Conservation (phyloP, 257 asterid species). For the Solanum raphanifolium region DNA sequence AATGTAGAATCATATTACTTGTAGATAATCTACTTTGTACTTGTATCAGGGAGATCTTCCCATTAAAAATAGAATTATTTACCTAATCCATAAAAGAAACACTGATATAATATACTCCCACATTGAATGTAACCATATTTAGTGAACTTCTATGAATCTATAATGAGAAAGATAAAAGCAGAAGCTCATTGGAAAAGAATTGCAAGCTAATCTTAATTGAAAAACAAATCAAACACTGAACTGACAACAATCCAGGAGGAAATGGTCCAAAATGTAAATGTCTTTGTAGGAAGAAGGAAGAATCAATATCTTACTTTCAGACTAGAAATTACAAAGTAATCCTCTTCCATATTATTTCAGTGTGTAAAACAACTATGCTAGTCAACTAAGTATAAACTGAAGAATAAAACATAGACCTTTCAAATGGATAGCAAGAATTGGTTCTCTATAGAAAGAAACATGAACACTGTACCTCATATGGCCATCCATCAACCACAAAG, state of each 20-base stretch:
- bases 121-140: not conserved
- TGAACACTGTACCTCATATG: conserved; percentile 24
- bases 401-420: not conserved
- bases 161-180: not conserved
- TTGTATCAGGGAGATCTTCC: not conserved
- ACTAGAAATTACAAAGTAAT: not conserved
- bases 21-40: not conserved
- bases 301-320: not conserved
- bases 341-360: not conserved
- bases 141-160: not conserved
- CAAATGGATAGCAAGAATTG: not conserved
- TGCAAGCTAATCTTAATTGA: not conserved
- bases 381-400: not conserved
- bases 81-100: not conserved
- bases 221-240: not conserved
- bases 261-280: not conserved
- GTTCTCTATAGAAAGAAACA: not conserved
- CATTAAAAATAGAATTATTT: not conserved
- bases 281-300: not conserved
- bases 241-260: not conserved
- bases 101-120: not conserved
- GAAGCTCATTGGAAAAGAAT: not conserved
- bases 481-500: conserved; percentile 50
- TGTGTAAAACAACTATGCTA: not conserved
- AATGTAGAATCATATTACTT: not conserved